Evolutionary conservation across 2,329 filamentous ascomycete species (phyloP).

Genomic region (Waltergamsia citrina): DNA sequence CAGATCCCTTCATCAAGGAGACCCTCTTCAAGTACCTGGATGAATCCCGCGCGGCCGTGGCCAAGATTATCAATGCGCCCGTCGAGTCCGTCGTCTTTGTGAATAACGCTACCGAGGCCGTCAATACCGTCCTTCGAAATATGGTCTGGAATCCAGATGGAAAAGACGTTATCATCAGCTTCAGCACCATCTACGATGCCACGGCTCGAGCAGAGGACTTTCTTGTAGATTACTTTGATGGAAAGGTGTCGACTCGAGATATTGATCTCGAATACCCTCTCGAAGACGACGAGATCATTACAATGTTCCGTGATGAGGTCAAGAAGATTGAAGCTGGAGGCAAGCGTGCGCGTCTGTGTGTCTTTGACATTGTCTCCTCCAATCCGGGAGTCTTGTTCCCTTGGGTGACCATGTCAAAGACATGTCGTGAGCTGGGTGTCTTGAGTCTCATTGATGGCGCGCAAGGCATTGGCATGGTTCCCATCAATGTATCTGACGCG

Average conservation of each 20-base stretch:
- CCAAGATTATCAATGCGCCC: slow-evolving; percentile 56
- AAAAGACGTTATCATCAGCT: slow-evolving; percentile 70
- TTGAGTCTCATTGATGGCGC: slow-evolving; percentile 75
- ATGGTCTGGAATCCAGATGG: slow-evolving; percentile 58
- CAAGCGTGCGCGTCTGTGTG: slow-evolving; percentile 53
- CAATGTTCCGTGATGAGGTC: slow-evolving; percentile 51
- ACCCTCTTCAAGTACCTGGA: slow-evolving; percentile 54
- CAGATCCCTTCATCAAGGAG: slow-evolving; percentile 71
- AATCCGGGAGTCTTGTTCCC: slow-evolving; percentile 73
- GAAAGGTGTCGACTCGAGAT: slow-evolving; percentile 32
- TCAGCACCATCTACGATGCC: slow-evolving; percentile 69
- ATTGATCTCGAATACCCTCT: slow-evolving; percentile 61
- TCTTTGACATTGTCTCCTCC: slow-evolving; percentile 72
- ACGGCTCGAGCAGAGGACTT: slow-evolving; percentile 67
- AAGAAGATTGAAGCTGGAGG: slow-evolving; percentile 40
- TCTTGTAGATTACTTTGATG: slow-evolving; percentile 54
- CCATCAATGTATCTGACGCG: slow-evolving; percentile 54
- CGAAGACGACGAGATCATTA: slow-evolving; percentile 56
- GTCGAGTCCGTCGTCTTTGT: slow-evolving; percentile 64
- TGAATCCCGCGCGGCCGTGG: slow-evolving; percentile 57
- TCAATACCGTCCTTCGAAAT: slow-evolving; percentile 75
- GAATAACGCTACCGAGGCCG: slow-evolving; percentile 67
- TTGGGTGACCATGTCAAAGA: slow-evolving; percentile 55
- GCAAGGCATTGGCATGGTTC: slow-evolving; percentile 73
- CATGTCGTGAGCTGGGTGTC: slow-evolving; percentile 58